Evolutionary conservation across 2,329 filamentous ascomycete genomes (phyloP), one percentile per base, ranked within the genome.

Genomic region (Sporothrix curviconia): DNA sequence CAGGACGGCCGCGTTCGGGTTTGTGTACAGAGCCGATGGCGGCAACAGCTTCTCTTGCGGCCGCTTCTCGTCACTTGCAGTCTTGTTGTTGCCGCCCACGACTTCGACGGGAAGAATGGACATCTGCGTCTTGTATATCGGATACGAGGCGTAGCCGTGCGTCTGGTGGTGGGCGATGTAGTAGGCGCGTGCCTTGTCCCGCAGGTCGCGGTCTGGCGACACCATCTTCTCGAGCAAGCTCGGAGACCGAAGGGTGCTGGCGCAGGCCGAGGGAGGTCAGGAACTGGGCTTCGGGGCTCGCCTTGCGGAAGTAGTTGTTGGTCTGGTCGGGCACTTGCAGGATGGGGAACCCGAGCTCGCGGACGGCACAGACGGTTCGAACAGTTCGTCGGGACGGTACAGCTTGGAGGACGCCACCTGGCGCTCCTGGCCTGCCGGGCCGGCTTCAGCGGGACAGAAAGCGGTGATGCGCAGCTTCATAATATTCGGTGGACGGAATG

Each of bases 401-500:
- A 87, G 69, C 53, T 76, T 76, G 11, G 74, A 65, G 3, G 76
- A 78, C 43, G 76, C 76, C 62, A 79, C 73, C 3, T 76, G 77
- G 1, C 76, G 70, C 63, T 87, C 82, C 63, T 81, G 69, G 43
- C 79, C 80, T 57, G 71, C 69, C 0, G 81, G 76, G 0, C 81
- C 81, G 49, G 77, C 77, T 69, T 95, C 90, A 3, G 88, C 88
- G 9, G 90, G 90, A 66, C 92, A 92, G 43, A 97, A 90, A 11
- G 83, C 84, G 0, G 90, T 90, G 50, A 85, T 81, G 57, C 81
- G 86, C 24, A 99, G 78, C 66, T 87, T 89, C 62, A 83, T 84
- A 56, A 96, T 80, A 68, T n/a, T 99, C 94, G 51, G 86, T 85
- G 9, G 74, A 71, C 0, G 94, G 94, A 59, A 99, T 96, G 64